Percentiles rank a stretch among this genome's conserved stretches.
phyloP scores from a whole-genome alignment of 257 asterid genomes.

The Nicotiana sylvestris region DNA sequence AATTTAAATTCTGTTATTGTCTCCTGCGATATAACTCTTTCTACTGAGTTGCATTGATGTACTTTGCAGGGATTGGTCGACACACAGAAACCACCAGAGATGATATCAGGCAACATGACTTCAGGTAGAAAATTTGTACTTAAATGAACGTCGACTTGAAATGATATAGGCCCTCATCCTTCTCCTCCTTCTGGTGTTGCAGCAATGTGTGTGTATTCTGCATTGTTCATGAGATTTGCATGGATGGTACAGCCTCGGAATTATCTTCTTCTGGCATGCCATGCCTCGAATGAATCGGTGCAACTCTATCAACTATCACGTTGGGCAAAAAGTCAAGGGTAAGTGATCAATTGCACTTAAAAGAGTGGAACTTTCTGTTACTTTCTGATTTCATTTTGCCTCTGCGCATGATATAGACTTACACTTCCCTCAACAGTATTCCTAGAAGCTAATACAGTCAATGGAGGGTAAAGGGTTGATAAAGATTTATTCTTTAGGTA shows the following conservation, averaged over 20 bases:
- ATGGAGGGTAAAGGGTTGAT: not conserved
- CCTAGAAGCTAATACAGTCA: not conserved
- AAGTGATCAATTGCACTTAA: slow-evolving; percentile 18
- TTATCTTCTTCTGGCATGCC: slow-evolving; percentile 81
- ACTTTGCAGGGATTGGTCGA: slow-evolving; percentile 74
- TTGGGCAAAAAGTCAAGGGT: slow-evolving; percentile 95
- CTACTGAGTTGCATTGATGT: not conserved
- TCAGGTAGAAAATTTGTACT: slow-evolving; percentile 46
- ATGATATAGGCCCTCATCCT: not conserved
- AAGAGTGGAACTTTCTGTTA: not conserved
- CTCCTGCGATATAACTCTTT: not conserved
- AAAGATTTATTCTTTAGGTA: not conserved
- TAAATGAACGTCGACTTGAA: not conserved
- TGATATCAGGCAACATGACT: slow-evolving; percentile 97
- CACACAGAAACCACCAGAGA: slow-evolving; percentile 90
- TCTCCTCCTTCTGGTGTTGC: slow-evolving; percentile 16
- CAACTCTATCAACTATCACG: slow-evolving; percentile 84
- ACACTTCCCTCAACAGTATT: not conserved
- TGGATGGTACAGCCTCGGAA: slow-evolving; percentile 99
- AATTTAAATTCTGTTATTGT: not conserved
- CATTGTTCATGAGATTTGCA: slow-evolving; percentile 90
- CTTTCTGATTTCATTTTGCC: not conserved
- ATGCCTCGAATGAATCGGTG: slow-evolving; percentile 86
- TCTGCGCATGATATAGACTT: not conserved
- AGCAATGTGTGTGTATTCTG: slow-evolving; percentile 97